phyloP scores from a whole-genome alignment of 495 filamentous ascomycete genomes.

The Penicillium malachiteum region DNA sequence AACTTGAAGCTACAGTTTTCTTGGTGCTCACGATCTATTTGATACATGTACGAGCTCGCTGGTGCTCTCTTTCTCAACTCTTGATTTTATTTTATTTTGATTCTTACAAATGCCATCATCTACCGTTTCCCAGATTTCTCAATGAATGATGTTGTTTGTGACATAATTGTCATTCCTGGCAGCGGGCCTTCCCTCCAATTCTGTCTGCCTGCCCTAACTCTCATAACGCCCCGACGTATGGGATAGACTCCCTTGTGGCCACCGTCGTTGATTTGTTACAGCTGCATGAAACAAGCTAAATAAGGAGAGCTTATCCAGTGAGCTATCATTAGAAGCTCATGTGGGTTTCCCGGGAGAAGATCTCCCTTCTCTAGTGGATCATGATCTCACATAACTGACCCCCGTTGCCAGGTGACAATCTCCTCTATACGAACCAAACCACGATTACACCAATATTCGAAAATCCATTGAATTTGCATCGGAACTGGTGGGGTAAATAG shows the following conservation, averaged over 20 bases:
- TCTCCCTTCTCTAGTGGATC: background rate
- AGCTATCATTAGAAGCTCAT: conserved; percentile 3
- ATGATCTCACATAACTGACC: conserved; percentile 25
- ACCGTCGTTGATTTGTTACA: background rate
- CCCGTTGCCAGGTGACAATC: conserved; percentile 22
- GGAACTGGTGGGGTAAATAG: background rate
- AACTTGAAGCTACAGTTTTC: background rate
- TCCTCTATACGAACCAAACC: background rate
- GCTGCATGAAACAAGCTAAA: background rate
- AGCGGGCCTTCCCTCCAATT: conserved; percentile 11
- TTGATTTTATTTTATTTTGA: background rate
- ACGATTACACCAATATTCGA: background rate
- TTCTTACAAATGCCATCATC: background rate
- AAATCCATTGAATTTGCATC: background rate
- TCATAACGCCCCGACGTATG: background rate
- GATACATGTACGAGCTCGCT: conserved; percentile 13
- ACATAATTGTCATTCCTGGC: conserved; percentile 26
- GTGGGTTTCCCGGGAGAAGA: conserved; percentile 5
- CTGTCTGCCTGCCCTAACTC: background rate
- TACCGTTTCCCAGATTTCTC: background rate
- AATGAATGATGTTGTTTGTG: conserved; percentile 9
- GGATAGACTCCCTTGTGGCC: background rate
- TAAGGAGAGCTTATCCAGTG: background rate
- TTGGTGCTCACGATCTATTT: conserved; percentile 9
- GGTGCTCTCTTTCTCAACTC: background rate